phyloP scores from a whole-genome alignment of 2,329 filamentous ascomycete genomes.

The Xylariaceae sp. region DNA sequence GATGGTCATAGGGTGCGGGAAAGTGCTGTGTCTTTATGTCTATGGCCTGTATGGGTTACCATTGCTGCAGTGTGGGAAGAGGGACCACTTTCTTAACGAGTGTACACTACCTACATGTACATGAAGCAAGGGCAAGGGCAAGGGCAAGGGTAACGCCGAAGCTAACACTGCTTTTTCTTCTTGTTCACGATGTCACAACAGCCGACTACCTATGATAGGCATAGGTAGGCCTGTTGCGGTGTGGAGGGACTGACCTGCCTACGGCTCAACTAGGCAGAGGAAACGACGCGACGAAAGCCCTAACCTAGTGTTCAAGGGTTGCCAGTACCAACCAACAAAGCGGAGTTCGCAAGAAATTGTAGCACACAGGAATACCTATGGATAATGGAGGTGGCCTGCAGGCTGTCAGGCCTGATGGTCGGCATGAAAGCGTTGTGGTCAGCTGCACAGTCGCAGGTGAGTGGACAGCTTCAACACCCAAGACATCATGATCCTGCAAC shows the following conservation, averaged over 20 bases:
- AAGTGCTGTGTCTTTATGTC: too few species aligned
- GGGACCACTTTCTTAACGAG: background rate
- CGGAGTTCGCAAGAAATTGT: background rate
- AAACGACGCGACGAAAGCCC: background rate
- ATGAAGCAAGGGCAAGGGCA: background rate
- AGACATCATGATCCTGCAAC: too few species aligned
- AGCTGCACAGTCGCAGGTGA: too few species aligned
- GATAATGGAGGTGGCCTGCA: too few species aligned
- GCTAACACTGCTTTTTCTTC: background rate
- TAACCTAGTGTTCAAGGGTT: background rate
- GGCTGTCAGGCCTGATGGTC: too few species aligned
- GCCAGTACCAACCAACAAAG: background rate
- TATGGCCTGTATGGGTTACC: too few species aligned
- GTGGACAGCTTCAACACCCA: too few species aligned
- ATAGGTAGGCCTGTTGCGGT: background rate
- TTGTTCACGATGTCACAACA: background rate
- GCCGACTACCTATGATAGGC: background rate
- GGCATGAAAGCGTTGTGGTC: too few species aligned
- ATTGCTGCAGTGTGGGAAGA: background rate
- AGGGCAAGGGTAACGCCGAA: background rate
- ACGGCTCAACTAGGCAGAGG: background rate
- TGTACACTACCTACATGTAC: background rate
- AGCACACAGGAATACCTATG: too few species aligned
- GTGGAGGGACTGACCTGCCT: background rate
- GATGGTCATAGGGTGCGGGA: too few species aligned